Conservation (phyloP, 1,139 yeast species). For the Williopsis jadinii region DNA sequence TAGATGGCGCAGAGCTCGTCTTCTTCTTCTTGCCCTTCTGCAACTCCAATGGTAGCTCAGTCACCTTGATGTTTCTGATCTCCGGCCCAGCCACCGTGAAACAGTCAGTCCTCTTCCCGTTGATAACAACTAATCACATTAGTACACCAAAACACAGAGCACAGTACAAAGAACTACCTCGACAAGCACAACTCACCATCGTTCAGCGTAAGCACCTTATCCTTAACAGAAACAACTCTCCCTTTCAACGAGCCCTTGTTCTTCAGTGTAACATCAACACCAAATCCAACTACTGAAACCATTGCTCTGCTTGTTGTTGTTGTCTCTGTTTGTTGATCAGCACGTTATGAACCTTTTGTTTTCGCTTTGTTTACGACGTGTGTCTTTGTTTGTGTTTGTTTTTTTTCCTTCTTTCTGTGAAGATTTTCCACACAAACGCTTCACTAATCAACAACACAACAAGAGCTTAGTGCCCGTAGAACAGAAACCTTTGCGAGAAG, state of each 20-base stretch:
- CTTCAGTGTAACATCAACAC: conserved; percentile 43
- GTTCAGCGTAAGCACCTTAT: too few relatives aligned
- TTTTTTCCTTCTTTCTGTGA: neutral
- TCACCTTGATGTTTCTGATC: conserved; percentile 28
- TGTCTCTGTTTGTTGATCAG: neutral
- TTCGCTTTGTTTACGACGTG: neutral
- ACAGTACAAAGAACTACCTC: conserved; percentile 3
- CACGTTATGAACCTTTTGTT: neutral
- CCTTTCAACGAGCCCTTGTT: conserved; percentile 41
- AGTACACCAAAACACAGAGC: too few relatives aligned
- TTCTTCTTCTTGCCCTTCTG: conserved; percentile 14
- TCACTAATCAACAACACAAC: too few relatives aligned
- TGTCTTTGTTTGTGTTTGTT: conserved; percentile 4
- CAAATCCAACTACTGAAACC: conserved; percentile 46
- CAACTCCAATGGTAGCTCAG: conserved; percentile 24
- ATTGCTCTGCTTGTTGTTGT: neutral
- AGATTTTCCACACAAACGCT: too few relatives aligned
- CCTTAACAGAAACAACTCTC: conserved; percentile 37
- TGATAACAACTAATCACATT: neutral
- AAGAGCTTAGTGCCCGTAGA: too few relatives aligned
- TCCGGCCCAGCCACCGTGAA: conserved; percentile 14
- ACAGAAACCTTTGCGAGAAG: too few relatives aligned
- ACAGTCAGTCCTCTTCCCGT: conserved; percentile 6
- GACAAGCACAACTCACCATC: too few relatives aligned
- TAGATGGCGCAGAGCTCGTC: conserved; percentile 2